Evolutionary conservation across 1,139 yeast genomes (phyloP).

Genomic region (Kodamaea ohmeri): DNA sequence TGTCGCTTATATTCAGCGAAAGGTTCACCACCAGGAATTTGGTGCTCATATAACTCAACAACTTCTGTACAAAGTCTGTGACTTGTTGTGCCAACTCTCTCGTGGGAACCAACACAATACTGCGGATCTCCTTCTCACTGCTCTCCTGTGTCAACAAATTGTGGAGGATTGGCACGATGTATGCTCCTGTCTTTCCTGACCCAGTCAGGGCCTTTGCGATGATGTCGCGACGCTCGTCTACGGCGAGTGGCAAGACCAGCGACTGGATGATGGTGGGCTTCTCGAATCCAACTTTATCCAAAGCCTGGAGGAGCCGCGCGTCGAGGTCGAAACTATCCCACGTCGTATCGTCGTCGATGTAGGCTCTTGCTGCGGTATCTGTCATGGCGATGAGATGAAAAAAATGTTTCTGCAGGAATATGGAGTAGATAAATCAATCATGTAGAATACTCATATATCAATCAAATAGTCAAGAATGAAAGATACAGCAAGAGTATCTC

Average conservation of each 20-base stretch:
- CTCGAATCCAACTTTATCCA: conserved; percentile 74
- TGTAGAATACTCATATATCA: too few species aligned
- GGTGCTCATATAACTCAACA: conserved; percentile 70
- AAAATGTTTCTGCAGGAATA: not conserved
- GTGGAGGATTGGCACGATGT: conserved; percentile 74
- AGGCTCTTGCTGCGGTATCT: conserved; percentile 41
- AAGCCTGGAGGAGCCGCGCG: conserved; percentile 78
- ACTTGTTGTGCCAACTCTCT: conserved; percentile 87
- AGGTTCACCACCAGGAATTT: conserved; percentile 67
- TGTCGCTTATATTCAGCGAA: conserved; percentile 69
- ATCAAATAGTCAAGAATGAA: too few species aligned
- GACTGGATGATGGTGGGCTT: conserved; percentile 90
- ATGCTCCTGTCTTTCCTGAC: conserved; percentile 88
- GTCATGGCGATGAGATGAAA: conserved; percentile 15
- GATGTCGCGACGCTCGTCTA: conserved; percentile 82
- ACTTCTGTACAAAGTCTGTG: conserved; percentile 60
- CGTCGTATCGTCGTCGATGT: conserved; percentile 66
- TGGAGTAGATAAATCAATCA: too few species aligned
- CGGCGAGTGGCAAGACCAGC: conserved; percentile 86
- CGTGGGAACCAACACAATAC: conserved; percentile 78
- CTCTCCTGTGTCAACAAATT: conserved; percentile 47
- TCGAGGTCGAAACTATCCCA: conserved; percentile 75
- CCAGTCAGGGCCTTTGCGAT: conserved; percentile 90
- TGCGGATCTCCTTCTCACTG: conserved; percentile 32
- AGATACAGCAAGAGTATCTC: too few species aligned